Percentiles rank a stretch among this genome's conserved stretches.
Evolutionary conservation across 1,139 yeast species (phyloP).

Genomic region (Suhomyces guaymorum): DNA sequence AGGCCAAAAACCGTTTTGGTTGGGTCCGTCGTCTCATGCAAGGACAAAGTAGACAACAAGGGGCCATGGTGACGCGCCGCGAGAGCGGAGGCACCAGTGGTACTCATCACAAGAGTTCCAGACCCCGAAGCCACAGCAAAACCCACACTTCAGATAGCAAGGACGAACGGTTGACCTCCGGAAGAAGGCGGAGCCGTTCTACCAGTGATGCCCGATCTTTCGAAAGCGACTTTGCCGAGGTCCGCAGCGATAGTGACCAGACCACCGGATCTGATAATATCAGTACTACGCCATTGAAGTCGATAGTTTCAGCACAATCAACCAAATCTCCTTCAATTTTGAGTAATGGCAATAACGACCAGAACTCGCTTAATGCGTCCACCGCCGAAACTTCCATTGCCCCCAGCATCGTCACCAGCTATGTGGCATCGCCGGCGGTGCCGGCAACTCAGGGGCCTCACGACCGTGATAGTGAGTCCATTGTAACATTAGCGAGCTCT

Average conservation of each 20-base stretch:
- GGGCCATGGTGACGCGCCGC: neutral
- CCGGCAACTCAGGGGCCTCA: constrained; percentile 10
- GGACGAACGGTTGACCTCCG: too few species aligned
- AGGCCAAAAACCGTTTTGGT: constrained; percentile 37
- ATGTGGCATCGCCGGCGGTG: constrained; percentile 9
- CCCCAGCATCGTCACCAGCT: constrained; percentile 28
- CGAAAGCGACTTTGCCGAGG: constrained; percentile 6
- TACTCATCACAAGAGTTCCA: too few species aligned
- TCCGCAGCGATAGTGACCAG: constrained; percentile 22
- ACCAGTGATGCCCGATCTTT: constrained; percentile 4
- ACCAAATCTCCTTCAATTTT: constrained; percentile 46
- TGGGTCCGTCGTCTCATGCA: constrained; percentile 52
- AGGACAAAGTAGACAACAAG: constrained; percentile 34
- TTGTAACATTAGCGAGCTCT: constrained; percentile 56
- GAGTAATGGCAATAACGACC: constrained; percentile 41
- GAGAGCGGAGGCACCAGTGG: neutral
- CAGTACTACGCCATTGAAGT: constrained; percentile 55
- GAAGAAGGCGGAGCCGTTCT: constrained; percentile 7
- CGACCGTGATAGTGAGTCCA: constrained; percentile 53
- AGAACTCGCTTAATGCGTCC: constrained; percentile 43
- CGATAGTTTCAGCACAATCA: constrained; percentile 51
- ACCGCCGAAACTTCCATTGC: constrained; percentile 58
- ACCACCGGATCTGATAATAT: constrained; percentile 34
- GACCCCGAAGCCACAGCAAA: too few species aligned
- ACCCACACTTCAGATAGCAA: too few species aligned